Evolutionary conservation across 1,139 yeast genomes (phyloP).

Genomic region (Yamadazyma sp.): DNA sequence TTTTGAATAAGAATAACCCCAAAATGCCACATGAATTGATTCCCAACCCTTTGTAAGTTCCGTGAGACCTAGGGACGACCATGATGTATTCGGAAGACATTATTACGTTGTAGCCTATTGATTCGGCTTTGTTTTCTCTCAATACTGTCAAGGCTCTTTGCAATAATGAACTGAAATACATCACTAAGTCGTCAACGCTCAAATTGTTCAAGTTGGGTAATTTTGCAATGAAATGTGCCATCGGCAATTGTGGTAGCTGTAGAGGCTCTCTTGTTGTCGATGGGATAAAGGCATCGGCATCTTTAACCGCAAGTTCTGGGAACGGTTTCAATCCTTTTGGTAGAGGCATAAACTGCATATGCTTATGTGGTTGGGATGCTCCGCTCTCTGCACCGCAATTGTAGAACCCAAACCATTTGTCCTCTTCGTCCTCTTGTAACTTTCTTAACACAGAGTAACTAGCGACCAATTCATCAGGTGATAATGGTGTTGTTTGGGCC

Average conservation of each 20-base stretch:
- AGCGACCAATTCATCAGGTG: constrained; percentile 64
- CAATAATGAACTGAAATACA: constrained; percentile 68
- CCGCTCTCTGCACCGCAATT: constrained; percentile 89
- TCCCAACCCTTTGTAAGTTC: constrained; percentile 47
- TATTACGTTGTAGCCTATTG: constrained; percentile 72
- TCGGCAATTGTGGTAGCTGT: constrained; percentile 61
- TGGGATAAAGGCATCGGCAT: constrained; percentile 55
- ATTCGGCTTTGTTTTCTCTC: constrained; percentile 47
- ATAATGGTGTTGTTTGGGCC: constrained; percentile 70
- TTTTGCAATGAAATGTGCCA: constrained; percentile 79
- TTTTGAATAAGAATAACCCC: constrained; percentile 77
- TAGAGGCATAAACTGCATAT: constrained; percentile 77
- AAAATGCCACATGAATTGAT: constrained; percentile 79
- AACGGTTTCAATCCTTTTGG: constrained; percentile 60
- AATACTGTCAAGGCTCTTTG: constrained; percentile 68
- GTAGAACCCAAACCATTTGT: constrained; percentile 69
- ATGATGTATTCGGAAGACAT: constrained; percentile 83
- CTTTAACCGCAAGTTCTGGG: constrained; percentile 54
- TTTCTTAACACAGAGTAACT: constrained; percentile 50
- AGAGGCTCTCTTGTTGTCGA: constrained; percentile 56
- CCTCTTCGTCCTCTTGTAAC: constrained; percentile 21
- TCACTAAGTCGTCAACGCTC: constrained; percentile 54
- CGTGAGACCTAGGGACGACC: constrained; percentile 72
- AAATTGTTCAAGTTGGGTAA: constrained; percentile 48
- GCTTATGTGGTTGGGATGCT: constrained; percentile 92